Base-by-base conservation (phyloP, 306 rosid genomes). In the Neltuma alba region DNA sequence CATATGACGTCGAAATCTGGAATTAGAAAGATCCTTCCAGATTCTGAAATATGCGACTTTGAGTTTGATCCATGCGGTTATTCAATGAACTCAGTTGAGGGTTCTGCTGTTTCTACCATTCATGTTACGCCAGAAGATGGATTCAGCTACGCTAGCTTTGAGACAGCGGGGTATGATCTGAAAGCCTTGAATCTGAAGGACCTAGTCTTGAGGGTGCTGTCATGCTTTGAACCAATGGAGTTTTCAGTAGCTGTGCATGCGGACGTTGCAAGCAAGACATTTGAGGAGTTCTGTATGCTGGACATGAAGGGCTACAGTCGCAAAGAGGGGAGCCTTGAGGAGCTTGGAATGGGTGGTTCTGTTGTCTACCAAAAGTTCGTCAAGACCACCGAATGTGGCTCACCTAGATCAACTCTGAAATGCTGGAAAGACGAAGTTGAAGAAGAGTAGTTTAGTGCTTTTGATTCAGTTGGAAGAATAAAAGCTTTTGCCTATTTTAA, bases 51-150 rank as follows among this genome's bases (percentile, higher is more conserved):
- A 12, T 87, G 94, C 11, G 94, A 90, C 71, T 90, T 90, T 1
- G 91, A 87, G 15, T 90, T 90, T 76, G 94, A 90, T 5, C 92
- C 94, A 0, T 90, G 94, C 63, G 94, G 94, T 50, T 90, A 88
- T 72, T 90, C 94, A 1, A 88, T 90, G 94, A 90, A 90, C 21
- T 85, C 92, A 31, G 83, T 90, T 20, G 89, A 90, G 79, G 90
- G 88, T 13, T 67, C 75, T 64, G 94, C 92, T 13, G 86, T 90
- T 54, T 90, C 94, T 8, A 90, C 94, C 69, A 90, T 90, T 74
- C 94, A 90, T 62, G 76, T 90, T 28, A 86, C 89, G 6, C 89
- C 89, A 0, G 89, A 86, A 77, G 85, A 90, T 60, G 94, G 94
- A 31, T 90, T 90, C 60, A 88, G 94, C 23, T 90, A 88, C 80